These are phyloP conservation scores for Clavariopsis aquatica DNA, from an alignment of 495 filamentous ascomycete genomes.

Conservation along the genomic window DNA sequence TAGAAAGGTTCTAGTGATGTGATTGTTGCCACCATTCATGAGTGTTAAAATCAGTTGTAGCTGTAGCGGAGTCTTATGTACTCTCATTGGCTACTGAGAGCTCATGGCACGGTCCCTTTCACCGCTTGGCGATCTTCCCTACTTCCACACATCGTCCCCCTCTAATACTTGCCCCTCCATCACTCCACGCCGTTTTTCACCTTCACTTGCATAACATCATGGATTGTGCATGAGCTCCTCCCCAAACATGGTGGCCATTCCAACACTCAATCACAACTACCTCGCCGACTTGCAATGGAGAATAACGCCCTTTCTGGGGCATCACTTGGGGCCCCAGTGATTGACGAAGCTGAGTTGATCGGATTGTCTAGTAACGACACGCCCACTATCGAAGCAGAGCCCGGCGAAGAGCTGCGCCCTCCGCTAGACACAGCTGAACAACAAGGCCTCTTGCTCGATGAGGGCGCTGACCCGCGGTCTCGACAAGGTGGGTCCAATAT, in stretches of 20 bases:
- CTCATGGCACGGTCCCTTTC: neutral
- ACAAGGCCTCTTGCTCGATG: slow-evolving; percentile 32
- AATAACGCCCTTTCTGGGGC: slow-evolving; percentile 15
- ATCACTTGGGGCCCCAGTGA: slow-evolving; percentile 26
- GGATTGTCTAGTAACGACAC: slow-evolving; percentile 16
- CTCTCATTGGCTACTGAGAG: neutral
- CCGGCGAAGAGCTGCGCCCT: slow-evolving; percentile 16
- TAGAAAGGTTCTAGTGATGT: too few relatives aligned
- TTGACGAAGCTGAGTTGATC: slow-evolving; percentile 38
- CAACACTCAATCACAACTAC: neutral
- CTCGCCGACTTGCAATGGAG: slow-evolving; percentile 19
- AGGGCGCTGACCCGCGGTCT: slow-evolving; percentile 1
- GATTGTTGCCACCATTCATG: too few relatives aligned
- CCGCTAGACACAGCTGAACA: slow-evolving; percentile 38
- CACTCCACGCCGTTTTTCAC: neutral
- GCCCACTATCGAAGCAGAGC: slow-evolving; percentile 24
- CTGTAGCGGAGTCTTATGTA: neutral
- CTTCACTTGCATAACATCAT: slow-evolving; percentile 1
- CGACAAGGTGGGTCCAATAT: slow-evolving; percentile 10
- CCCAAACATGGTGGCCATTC: slow-evolving; percentile 20
- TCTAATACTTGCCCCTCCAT: neutral
- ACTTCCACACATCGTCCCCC: neutral
- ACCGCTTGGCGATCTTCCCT: neutral
- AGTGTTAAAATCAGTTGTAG: too few relatives aligned
- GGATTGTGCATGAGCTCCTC: slow-evolving; percentile 11